Evolutionary conservation across 805 yeast species (phyloP).

Genomic region (Wickerhamiella australiensis): DNA sequence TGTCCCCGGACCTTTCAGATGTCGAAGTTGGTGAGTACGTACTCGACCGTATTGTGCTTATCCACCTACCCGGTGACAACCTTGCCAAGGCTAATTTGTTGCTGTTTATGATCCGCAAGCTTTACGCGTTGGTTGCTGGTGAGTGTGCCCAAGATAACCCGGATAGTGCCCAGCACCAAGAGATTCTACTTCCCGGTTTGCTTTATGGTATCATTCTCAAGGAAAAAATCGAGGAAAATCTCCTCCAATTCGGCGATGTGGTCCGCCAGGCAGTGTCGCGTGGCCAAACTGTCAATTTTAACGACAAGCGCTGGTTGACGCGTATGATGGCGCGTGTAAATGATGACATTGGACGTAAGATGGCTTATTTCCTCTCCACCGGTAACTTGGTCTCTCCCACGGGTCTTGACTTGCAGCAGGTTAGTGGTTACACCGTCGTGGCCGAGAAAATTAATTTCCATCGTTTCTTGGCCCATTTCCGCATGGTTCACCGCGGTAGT

Average conservation of each 20-base stretch:
- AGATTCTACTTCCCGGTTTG: conserved; percentile 88
- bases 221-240: conserved; percentile 90
- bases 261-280: conserved; percentile 70
- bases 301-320: conserved; percentile 70
- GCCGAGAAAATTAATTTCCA: conserved; percentile 97
- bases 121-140: conserved; percentile 90
- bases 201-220: conserved; percentile 92
- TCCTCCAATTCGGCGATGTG: conserved; percentile 59
- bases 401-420: conserved; percentile 95
- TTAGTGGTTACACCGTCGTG: conserved; percentile 94
- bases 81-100: conserved; percentile 77
- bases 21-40: conserved; percentile 84
- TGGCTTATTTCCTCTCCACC: conserved; percentile 88
- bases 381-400: conserved; percentile 96
- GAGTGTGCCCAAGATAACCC: conserved; percentile 97
- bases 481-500: conserved; percentile 99
- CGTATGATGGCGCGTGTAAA: conserved; percentile 68
- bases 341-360: conserved; percentile 88
- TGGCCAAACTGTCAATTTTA: conserved; percentile 66
- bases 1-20: conserved; percentile 78
- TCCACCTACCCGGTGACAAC: conserved; percentile 56
- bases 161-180: conserved; percentile 98
- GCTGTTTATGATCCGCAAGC: conserved; percentile 87
- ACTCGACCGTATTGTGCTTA: conserved; percentile 70
- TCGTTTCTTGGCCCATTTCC: conserved; percentile 93